Conservation (phyloP, 2,329 filamentous ascomycete species). For the Phoma sp. region DNA sequence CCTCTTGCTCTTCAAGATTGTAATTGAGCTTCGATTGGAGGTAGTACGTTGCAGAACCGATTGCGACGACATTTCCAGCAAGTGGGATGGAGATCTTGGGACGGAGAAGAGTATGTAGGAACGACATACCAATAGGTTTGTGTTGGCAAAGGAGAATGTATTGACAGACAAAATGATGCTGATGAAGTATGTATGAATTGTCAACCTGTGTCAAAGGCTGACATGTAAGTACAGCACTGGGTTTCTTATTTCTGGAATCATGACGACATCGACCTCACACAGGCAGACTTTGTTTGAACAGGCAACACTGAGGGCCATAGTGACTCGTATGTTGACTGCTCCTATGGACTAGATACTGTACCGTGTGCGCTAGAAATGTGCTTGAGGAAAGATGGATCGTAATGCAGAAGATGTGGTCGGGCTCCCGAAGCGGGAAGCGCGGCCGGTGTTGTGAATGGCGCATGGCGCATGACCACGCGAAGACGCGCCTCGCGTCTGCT, state of each 20-base stretch:
- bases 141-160: too few species aligned
- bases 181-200: not conserved
- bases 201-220: too few species aligned
- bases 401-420: not conserved
- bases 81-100: slow-evolving; percentile 17
- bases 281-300: too few species aligned
- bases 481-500: slow-evolving; percentile 29
- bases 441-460: slow-evolving; percentile 12
- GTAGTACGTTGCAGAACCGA: slow-evolving; percentile 29
- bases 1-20: slow-evolving; percentile 56
- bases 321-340: too few species aligned
- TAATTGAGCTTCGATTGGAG: slow-evolving; percentile 47
- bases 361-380: not conserved
- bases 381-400: not conserved
- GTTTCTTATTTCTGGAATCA: not conserved
- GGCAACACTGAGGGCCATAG: too few species aligned
- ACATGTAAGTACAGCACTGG: not conserved
- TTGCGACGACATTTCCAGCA: slow-evolving; percentile 27
- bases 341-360: too few species aligned
- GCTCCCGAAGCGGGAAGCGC: slow-evolving; percentile 5
- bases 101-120: slow-evolving; percentile 4
- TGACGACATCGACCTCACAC: slow-evolving; percentile 11
- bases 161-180: not conserved
- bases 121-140: slow-evolving; percentile 8
- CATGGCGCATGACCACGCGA: slow-evolving; percentile 45